Percentiles rank a stretch among this genome's conserved stretches.
These are phyloP conservation scores for Albatrellus ellisii DNA, from an alignment of 768 basidiomycete genomes.

Conservation along the genomic window DNA sequence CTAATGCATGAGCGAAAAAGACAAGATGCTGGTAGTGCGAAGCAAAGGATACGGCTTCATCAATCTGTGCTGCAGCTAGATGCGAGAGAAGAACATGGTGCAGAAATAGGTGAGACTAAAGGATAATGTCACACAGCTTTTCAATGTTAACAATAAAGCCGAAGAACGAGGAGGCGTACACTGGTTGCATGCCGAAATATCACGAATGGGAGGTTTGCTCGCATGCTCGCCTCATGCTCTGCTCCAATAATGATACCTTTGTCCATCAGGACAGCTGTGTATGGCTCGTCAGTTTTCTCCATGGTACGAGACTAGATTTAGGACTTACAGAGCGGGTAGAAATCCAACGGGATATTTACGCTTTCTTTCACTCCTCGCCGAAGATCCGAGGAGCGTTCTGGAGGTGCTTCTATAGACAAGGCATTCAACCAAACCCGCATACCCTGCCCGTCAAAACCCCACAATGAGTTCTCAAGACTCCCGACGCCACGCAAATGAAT, in stretches of 20 bases:
- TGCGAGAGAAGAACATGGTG: constrained; percentile 84
- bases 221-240: constrained; percentile 73
- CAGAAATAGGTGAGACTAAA: constrained; percentile 84
- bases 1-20: constrained; percentile 88
- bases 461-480: constrained; percentile 89
- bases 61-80: constrained; percentile 45
- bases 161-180: constrained; percentile 30
- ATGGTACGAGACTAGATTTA: neutral
- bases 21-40: constrained; percentile 78
- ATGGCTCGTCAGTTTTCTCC: constrained; percentile 6
- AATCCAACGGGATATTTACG: constrained; percentile 83
- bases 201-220: constrained; percentile 70
- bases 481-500: constrained; percentile 92
- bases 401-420: constrained; percentile 62
- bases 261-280: constrained; percentile 89
- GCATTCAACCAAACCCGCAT: constrained; percentile 96
- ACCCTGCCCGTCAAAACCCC: constrained; percentile 88
- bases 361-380: constrained; percentile 74
- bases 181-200: constrained; percentile 89
- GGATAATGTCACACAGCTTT: no score
- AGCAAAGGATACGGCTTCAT: constrained; percentile 78
- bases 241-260: constrained; percentile 97
- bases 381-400: constrained; percentile 20
- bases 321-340: constrained; percentile 89
- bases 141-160: constrained; percentile 2